Evolutionary conservation across 108 stramenopile genomes (phyloP).

Genomic region (Bacterosira constricta): DNA sequence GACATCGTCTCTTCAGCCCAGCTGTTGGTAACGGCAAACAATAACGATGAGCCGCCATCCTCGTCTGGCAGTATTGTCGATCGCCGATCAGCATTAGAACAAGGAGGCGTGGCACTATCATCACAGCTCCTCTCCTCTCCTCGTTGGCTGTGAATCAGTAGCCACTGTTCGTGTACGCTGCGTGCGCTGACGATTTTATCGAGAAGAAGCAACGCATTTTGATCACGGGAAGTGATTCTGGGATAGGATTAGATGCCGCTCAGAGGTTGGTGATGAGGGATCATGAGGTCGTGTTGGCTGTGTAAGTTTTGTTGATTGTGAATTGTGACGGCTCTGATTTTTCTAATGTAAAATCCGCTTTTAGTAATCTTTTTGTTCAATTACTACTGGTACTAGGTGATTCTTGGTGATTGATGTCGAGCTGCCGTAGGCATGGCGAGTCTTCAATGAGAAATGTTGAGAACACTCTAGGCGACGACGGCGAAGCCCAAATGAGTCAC

Average conservation of each 20-base stretch:
- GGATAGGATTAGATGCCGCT: constrained; percentile 83
- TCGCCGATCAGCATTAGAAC: constrained; percentile 1
- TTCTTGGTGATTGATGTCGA: no score
- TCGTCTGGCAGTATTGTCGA: no score
- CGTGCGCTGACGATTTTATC: no score
- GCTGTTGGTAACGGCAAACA: no score
- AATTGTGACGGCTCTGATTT: not conserved
- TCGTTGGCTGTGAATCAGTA: not conserved
- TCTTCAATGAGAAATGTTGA: no score
- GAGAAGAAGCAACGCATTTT: constrained; percentile 26
- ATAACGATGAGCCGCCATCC: no score
- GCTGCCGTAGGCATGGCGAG: no score
- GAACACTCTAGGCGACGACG: no score
- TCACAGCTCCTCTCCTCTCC: constrained; percentile 13
- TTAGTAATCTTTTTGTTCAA: not conserved
- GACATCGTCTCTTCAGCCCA: no score
- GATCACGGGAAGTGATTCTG: constrained; percentile 60
- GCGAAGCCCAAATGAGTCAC: no score
- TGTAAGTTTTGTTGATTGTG: not conserved
- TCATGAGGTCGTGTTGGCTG: constrained; percentile 60
- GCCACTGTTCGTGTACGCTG: no score
- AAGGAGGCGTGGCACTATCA: not conserved
- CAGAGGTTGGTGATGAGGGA: constrained; percentile 55
- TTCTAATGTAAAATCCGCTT: not conserved
- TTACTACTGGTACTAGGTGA: no score